Evolutionary conservation across 176 grass and related monocot genomes (phyloP).

Genomic region (Paspalum vaginatum): DNA sequence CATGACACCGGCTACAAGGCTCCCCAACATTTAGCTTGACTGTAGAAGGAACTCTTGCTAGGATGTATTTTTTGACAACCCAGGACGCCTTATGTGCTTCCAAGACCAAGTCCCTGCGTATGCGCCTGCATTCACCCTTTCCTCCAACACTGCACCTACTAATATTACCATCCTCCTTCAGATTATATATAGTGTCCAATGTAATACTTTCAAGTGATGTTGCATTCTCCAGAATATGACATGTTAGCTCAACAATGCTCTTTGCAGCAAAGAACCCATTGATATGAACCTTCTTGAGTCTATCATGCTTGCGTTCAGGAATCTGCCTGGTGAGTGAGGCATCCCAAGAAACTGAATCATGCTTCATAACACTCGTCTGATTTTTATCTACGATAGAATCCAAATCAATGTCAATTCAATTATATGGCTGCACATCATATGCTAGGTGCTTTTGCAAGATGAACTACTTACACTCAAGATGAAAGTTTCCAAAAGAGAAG

Average conservation of each 20-base stretch:
- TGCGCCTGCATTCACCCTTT: not conserved
- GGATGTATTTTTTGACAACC: not conserved
- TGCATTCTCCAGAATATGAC: too few species aligned
- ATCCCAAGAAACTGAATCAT: not conserved
- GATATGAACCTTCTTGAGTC: too few species aligned
- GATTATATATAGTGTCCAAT: too few species aligned
- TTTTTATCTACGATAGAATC: not conserved
- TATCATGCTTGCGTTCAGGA: not conserved
- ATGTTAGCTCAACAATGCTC: too few species aligned
- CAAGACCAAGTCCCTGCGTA: not conserved
- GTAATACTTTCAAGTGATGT: too few species aligned
- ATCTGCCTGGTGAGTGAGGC: not conserved
- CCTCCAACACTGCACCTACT: not conserved
- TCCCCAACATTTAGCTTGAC: not conserved
- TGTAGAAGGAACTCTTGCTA: not conserved
- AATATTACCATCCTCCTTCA: not conserved
- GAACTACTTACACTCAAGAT: not conserved
- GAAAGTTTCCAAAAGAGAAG: constrained; percentile 3
- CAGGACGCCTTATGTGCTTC: not conserved
- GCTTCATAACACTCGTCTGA: not conserved
- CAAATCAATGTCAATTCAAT: not conserved
- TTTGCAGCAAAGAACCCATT: too few species aligned
- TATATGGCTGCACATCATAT: not conserved
- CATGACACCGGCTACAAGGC: not conserved
- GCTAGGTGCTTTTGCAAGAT: not conserved